Evolutionary conservation across 106 monocot species (phyloP).

Genomic region (Dactylorhiza incarnata): DNA sequence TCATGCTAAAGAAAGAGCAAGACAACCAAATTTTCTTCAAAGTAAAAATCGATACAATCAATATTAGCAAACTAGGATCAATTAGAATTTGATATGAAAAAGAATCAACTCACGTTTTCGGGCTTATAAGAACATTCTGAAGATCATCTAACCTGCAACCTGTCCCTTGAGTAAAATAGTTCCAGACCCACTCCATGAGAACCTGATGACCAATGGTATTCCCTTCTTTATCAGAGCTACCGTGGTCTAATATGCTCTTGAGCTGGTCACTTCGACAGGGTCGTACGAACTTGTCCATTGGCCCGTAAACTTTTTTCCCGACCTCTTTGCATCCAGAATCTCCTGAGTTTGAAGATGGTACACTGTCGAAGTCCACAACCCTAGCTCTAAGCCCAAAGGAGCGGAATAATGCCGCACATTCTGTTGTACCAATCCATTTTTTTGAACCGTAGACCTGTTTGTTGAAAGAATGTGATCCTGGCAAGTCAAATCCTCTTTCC

Average conservation of each 20-base stretch:
- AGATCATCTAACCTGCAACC: conserved; percentile 16
- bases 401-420: conserved; percentile 83
- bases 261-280: background rate
- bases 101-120: conserved; percentile 71
- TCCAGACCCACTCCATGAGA: conserved; percentile 92
- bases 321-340: conserved; percentile 20
- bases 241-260: conserved; percentile 3
- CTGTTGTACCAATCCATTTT: conserved; percentile 96
- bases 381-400: conserved; percentile 85
- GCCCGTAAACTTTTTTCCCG: conserved; percentile 36
- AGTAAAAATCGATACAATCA: background rate
- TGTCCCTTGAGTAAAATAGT: conserved; percentile 47
- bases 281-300: conserved; percentile 81
- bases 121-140: conserved; percentile 39
- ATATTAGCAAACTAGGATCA: background rate
- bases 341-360: conserved; percentile 11
- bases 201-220: conserved; percentile 37
- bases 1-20: background rate
- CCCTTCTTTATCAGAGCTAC: conserved; percentile 16
- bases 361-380: conserved; percentile 83
- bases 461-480: conserved; percentile 50
- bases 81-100: background rate
- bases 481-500: conserved; percentile 67
- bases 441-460: conserved; percentile 56
- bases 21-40: conserved; percentile 2